These are phyloP conservation scores for Pythium biforme DNA, from an alignment of 352 stramenopile genomes.

Conservation along the genomic window DNA sequence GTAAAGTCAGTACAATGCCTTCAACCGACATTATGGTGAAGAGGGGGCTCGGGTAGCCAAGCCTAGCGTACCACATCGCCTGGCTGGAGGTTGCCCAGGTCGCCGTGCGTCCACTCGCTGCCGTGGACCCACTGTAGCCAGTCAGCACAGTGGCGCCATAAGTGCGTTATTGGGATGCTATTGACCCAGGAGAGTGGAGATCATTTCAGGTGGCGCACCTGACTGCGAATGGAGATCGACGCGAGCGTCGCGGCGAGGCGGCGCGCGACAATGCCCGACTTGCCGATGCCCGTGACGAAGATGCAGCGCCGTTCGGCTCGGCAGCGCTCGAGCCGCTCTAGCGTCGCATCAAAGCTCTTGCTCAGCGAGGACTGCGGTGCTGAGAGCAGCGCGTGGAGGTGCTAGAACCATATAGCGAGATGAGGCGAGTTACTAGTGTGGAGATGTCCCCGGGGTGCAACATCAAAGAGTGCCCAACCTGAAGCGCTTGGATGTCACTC, in stretches of 20 bases:
- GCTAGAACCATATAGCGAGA: conserved; percentile 21
- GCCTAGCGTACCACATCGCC: conserved; percentile 49
- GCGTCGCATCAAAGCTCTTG: conserved; percentile 31
- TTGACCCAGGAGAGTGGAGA: too few relatives aligned
- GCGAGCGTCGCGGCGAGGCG: conserved; percentile 68
- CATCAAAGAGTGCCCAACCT: not conserved
- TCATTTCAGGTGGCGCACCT: too few relatives aligned
- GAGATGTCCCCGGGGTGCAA: too few relatives aligned
- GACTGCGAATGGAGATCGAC: conserved; percentile 71
- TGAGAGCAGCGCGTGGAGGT: conserved; percentile 36
- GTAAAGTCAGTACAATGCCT: not conserved
- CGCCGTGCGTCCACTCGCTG: conserved; percentile 77
- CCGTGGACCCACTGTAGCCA: conserved; percentile 71
- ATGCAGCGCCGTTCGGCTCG: conserved; percentile 43
- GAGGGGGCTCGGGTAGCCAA: too few relatives aligned
- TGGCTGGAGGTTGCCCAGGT: conserved; percentile 61
- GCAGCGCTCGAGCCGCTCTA: conserved; percentile 43
- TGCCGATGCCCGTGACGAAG: conserved; percentile 77
- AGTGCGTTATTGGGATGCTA: too few relatives aligned
- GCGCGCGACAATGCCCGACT: conserved; percentile 73
- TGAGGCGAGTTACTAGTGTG: too few relatives aligned
- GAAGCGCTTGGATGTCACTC: conserved; percentile 19
- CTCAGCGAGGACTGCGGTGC: conserved; percentile 25
- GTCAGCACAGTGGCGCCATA: too few relatives aligned
- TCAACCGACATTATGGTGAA: not conserved